Base-by-base conservation (phyloP, 495 filamentous ascomycete species). In the Penicilliopsis zonata region DNA sequence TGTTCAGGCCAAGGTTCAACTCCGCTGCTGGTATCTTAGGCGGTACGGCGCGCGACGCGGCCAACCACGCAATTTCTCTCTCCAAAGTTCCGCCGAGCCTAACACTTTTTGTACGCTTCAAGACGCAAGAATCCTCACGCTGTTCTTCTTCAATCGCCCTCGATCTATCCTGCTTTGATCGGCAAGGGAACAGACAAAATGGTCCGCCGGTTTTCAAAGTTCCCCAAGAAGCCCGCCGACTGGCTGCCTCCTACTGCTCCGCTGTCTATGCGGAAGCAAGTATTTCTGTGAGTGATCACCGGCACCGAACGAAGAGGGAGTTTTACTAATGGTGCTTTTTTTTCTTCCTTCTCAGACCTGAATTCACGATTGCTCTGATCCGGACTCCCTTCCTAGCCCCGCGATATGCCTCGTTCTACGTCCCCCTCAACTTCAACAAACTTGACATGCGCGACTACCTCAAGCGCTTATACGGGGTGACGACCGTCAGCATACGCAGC, bases 371-470 rank as follows among this genome's bases (percentile, higher is more conserved):
- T 46, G 71, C 78, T 38, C 72, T 94, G 38, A 60, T 87, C 46
- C 78, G 78, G 36, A 81, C 73, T 18, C 69, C 72, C 19, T 69
- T 67, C 45, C 74, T 82, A 45, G 77, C 80, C 16, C 70, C 86
- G 17, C 80, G 72, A 55, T 81, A 77, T 44, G 87, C 85, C 28
- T 72, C 74, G 30, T 94, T 95, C 70, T 62, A 71, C 46, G 86
- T 93, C 26, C 86, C 86, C 10, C 69, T 94, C 46, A 74, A 70
- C 39, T 80, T 92, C 66, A 86, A 81, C 71, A 94, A 95, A 60
- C 74, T 93, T 42, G 86, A 94, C 56, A 54, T 94, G 16, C 78
- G 81, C 50, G 84, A 92, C 66, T 95, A 93, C 62, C 77, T 95
- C 29, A 71, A 72, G 45, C 65, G 85, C 47, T 67, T 55, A 13